A percentile compares a stretch with the other conserved stretches of the same genome.
phyloP scores from a whole-genome alignment of 495 filamentous ascomycete species.

The Penicillium simplicissimum region DNA sequence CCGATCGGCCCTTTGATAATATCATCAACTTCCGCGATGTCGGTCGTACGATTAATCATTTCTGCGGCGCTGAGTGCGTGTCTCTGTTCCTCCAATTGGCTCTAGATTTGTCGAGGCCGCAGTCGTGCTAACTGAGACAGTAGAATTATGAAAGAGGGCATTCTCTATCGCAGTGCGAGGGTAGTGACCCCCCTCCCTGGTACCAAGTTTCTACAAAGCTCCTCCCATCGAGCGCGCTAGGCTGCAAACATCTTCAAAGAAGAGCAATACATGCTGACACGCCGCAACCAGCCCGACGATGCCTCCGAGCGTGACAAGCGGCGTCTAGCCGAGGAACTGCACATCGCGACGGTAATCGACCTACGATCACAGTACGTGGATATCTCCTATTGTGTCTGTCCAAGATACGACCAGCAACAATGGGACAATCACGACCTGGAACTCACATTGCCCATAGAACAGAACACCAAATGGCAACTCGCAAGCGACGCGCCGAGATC shows the following conservation, averaged over 20 bases:
- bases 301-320: constrained; percentile 64
- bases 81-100: background rate
- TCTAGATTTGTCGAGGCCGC: background rate
- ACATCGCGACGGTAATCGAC: constrained; percentile 73
- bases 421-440: background rate
- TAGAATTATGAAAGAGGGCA: constrained; percentile 66
- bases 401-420: background rate
- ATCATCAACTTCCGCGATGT: constrained; percentile 87
- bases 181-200: constrained; percentile 37
- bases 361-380: constrained; percentile 67
- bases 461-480: constrained; percentile 69
- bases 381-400: background rate
- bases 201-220: background rate
- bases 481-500: constrained; percentile 56
- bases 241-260: background rate
- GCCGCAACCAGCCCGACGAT: constrained; percentile 54
- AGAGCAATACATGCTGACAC: constrained; percentile 6
- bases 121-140: background rate
- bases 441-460: constrained; percentile 48
- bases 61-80: constrained; percentile 53
- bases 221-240: background rate
- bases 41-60: constrained; percentile 67
- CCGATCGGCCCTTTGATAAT: constrained; percentile 56
- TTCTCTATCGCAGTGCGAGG: constrained; percentile 74
- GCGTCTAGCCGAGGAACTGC: constrained; percentile 59